Base-by-base conservation (phyloP, 306 rosid species). In the Nissolia schottii region DNA sequence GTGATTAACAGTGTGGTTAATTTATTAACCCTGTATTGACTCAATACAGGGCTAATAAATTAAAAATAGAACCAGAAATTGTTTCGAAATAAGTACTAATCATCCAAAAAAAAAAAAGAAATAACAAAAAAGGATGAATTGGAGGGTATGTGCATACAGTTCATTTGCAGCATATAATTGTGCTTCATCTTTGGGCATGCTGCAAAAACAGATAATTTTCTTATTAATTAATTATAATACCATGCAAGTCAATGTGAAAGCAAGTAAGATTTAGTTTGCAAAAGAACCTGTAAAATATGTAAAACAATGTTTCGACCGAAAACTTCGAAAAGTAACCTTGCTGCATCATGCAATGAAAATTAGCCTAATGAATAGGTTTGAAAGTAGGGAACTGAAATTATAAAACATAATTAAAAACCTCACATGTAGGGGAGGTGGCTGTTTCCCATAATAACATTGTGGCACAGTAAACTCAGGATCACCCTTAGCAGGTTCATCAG, bases 141-240 rank as follows among this genome's bases (percentile, higher is more conserved):
- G 40, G 61, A 71, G 77, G 35, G 55, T 22, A 70, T 29, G 60
- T 50, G 67, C 98, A 53, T 95, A 95, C 99, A 91, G 96, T 77
- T 95, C 99, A 75, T 86, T 80, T 23, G 96, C 88, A 20, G 97
- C 97, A 71, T 81, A 86, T 76, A 89, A 41, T 75, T 95, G 99
- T n/a, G 96, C 96, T 81, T 89, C 97, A 51, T 95, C 99, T 77
- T 87, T 91, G 24, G 99, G 99, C 96, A 95, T 89, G 77, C 99
- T 95, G 90, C 81, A 85, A 51, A 76, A 70, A 66, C 29, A 40
- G 7, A 53, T 5, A 14, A n/a, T n/a, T n/a, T n/a, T 27, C 12
- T 59, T 16, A 23, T 8, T n/a, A 45, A 49, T 53, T 57, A 29
- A 46, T 57, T 48, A 79, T 9, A 38, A 51, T 40, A 46, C 3